Base-by-base conservation (phyloP, 257 asterid genomes). In the Nicotiana tabacum region DNA sequence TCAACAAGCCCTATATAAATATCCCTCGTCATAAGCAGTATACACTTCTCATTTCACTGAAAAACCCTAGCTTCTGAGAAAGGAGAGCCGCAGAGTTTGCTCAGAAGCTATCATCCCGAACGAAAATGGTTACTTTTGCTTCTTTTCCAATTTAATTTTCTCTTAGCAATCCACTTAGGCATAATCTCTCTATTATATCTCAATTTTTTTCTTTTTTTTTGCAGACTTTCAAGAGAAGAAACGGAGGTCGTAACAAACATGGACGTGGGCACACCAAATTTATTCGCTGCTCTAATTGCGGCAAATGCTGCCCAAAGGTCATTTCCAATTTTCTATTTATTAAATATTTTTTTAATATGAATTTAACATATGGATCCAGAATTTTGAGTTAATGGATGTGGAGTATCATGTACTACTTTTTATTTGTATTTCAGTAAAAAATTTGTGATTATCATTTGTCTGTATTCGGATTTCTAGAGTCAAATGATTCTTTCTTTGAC, bases 231-330 rank as follows among this genome's bases (percentile, higher is more conserved):
- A 92, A 90, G 91, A 65, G 95, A 81, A 91, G 95, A 82, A 92
- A 91, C 77, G 95, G 95, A 35, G 97, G 97, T 0, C 92, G 96
- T 81, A 92, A 90, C 92, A 90, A 90, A 88, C 93, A 90, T 82
- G 96, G 96, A 66, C 96, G 94, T 60, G 96, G 94, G 46, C 96
- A 92, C 67, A 85, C 82, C 80, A 91, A 90, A 21, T 89, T 89
- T 85, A 88, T 90, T 82, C 96, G 96, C 80, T 92, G 96, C 90
- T 90, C 94, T 85, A 92, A 92, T 85, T 90, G 96, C 43, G 96
- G 96, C 3, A 92, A 92, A 78, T 91, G 95, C 84, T 92, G 97
- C 86, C 97, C 97, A 62, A 92, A 92, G 97, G 97, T 92, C 27
- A 5, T 65, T 37, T 35, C 0, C 55, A 7, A 10, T 16, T 64